Evolutionary conservation across 108 stramenopile species (phyloP).

Genomic region (Skeletonema potamos): DNA sequence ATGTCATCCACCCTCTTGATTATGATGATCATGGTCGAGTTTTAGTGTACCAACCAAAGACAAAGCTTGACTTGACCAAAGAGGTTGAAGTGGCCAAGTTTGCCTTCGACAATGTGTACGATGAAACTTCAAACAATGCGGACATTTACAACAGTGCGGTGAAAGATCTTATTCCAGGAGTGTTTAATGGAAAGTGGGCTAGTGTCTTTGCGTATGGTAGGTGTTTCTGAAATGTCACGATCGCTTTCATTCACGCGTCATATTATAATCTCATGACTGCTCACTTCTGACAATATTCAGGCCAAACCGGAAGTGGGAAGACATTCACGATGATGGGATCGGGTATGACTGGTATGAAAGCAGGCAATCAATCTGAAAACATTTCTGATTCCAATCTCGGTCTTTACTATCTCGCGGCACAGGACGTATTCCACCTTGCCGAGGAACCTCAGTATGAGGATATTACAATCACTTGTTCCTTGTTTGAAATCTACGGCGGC

Average conservation of each 20-base stretch:
- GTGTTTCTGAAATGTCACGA: background rate
- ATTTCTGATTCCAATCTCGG: slow-evolving; percentile 68
- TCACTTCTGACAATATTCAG: slow-evolving; percentile 4
- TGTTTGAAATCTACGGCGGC: slow-evolving; percentile 99
- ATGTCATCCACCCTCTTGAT: slow-evolving; percentile 81
- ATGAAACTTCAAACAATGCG: slow-evolving; percentile 68
- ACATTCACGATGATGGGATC: slow-evolving; percentile 97
- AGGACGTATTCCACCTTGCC: slow-evolving; percentile 87
- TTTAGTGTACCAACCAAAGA: slow-evolving; percentile 95
- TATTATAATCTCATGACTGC: background rate
- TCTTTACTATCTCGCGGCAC: slow-evolving; percentile 88
- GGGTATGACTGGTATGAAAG: slow-evolving; percentile 75
- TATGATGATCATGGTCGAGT: slow-evolving; percentile 72
- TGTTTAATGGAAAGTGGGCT: slow-evolving; percentile 87
- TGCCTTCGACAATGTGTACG: slow-evolving; percentile 95
- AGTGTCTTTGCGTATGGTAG: slow-evolving; percentile 86
- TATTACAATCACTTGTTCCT: slow-evolving; percentile 75
- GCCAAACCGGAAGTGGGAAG: slow-evolving; percentile 92
- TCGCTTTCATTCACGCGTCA: background rate
- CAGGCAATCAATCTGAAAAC: slow-evolving; percentile 53
- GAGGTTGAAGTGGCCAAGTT: slow-evolving; percentile 92
- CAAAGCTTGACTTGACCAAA: slow-evolving; percentile 96
- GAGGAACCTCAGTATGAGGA: slow-evolving; percentile 57
- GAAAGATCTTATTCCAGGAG: slow-evolving; percentile 82
- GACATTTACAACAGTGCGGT: slow-evolving; percentile 85